Conservation (phyloP, 1,139 yeast species). For the Geotrichum aggregatum region DNA sequence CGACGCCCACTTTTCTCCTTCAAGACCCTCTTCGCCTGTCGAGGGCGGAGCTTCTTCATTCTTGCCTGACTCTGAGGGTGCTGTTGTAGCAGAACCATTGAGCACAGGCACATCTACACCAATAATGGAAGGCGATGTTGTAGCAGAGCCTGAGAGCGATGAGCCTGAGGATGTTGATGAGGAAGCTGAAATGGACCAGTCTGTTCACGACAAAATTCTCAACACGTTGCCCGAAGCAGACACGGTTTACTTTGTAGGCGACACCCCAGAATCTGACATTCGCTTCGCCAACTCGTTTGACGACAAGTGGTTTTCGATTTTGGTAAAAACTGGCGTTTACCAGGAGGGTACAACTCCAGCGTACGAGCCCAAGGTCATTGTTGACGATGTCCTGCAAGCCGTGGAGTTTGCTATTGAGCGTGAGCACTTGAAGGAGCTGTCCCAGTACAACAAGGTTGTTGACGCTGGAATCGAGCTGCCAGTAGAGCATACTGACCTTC, state of each 20-base stretch:
- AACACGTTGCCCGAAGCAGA: conserved; percentile 69
- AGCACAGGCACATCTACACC: conserved; percentile 34
- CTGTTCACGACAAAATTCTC: conserved; percentile 21
- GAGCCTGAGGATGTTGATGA: conserved; percentile 21
- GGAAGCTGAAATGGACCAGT: conserved; percentile 31
- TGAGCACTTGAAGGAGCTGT: conserved; percentile 65
- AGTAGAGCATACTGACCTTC: conserved; percentile 18
- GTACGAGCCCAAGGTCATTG: conserved; percentile 68
- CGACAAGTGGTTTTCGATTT: conserved; percentile 74
- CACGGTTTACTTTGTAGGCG: conserved; percentile 84
- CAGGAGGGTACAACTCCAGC: conserved; percentile 75
- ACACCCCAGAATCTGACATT: conserved; percentile 87
- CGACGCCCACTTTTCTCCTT: conserved; percentile 38
- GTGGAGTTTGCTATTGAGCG: conserved; percentile 78
- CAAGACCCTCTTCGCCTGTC: conserved; percentile 18
- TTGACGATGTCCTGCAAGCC: conserved; percentile 73
- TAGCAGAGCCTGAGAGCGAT: conserved; percentile 15
- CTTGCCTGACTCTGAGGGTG: conserved; percentile 3
- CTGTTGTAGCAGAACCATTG: conserved; percentile 20
- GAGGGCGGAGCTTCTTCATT: conserved; percentile 10
- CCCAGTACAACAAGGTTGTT: conserved; percentile 27
- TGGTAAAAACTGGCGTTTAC: conserved; percentile 84
- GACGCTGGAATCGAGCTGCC: conserved; percentile 18
- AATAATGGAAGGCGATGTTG: conserved; percentile 23
- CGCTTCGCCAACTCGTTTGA: conserved; percentile 85